Percentiles rank a stretch among this genome's conserved stretches.
phyloP scores from a whole-genome alignment of 2,329 filamentous ascomycete genomes.

The Talaromyces sp. region DNA sequence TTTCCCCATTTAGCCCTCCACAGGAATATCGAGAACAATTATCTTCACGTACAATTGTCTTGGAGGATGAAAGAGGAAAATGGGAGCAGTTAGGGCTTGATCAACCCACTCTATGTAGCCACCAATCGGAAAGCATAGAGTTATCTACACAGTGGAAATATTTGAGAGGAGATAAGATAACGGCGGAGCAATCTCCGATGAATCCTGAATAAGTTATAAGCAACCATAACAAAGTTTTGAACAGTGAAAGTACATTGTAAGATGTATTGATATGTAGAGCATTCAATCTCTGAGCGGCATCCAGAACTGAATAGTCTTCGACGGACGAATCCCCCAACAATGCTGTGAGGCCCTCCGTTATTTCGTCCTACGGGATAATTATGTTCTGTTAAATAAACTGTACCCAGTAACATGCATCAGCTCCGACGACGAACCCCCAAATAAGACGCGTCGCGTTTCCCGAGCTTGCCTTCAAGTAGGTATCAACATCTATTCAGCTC shows the following conservation, averaged over 20 bases:
- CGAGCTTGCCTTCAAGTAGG: constrained; percentile 23
- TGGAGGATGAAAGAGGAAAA: not conserved
- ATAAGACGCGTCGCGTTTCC: constrained; percentile 20
- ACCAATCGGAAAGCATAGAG: not conserved
- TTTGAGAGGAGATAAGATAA: not conserved
- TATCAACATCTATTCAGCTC: not conserved
- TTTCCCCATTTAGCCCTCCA: not conserved
- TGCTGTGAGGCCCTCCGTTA: not conserved
- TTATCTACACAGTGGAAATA: not conserved
- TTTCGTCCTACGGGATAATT: no score
- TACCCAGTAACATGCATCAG: not conserved
- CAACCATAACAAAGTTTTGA: not conserved
- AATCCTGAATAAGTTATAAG: not conserved
- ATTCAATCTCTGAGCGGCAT: no score
- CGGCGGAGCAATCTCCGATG: not conserved
- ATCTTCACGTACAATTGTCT: not conserved
- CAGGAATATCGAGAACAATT: not conserved
- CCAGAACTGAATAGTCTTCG: no score
- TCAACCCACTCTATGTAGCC: not conserved
- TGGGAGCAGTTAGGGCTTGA: not conserved
- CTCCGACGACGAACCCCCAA: constrained; percentile 17
- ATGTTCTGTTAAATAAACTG: no score
- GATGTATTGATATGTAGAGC: not conserved
- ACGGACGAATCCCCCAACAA: not conserved
- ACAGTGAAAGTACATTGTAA: not conserved